Percentiles rank a stretch among this genome's conserved stretches.
Evolutionary conservation across 495 filamentous ascomycete species (phyloP).

Genomic region (Pyrenula aspistea): DNA sequence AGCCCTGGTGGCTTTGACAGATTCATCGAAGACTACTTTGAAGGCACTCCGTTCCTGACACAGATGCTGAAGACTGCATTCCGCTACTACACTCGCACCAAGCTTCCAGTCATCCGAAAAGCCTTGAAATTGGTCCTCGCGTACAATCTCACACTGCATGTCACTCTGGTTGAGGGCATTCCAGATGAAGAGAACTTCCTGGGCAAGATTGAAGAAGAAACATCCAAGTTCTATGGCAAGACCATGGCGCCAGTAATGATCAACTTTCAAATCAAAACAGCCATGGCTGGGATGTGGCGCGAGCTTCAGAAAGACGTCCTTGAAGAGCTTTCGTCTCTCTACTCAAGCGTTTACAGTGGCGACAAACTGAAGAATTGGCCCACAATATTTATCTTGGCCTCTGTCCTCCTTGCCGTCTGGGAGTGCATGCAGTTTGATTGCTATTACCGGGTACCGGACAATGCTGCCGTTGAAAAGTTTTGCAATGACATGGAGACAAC

Average conservation of each 20-base stretch:
- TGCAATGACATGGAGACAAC: slow-evolving; percentile 89
- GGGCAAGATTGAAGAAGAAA: slow-evolving; percentile 66
- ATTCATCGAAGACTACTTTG: slow-evolving; percentile 89
- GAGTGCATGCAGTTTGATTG: slow-evolving; percentile 96
- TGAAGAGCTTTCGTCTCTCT: slow-evolving; percentile 78
- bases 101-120: slow-evolving; percentile 76
- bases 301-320: slow-evolving; percentile 88
- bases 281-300: slow-evolving; percentile 91
- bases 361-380: slow-evolving; percentile 96
- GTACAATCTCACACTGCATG: slow-evolving; percentile 83
- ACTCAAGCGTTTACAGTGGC: slow-evolving; percentile 86
- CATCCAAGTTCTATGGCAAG: slow-evolving; percentile 75
- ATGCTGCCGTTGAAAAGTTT: slow-evolving; percentile 75
- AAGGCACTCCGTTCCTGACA: slow-evolving; percentile 83
- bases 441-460: slow-evolving; percentile 80
- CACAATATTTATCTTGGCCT: slow-evolving; percentile 89
- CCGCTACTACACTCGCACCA: slow-evolving; percentile 74
- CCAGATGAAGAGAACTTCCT: slow-evolving; percentile 65
- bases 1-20: slow-evolving; percentile 64
- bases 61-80: slow-evolving; percentile 90
- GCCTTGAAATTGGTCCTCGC: slow-evolving; percentile 83
- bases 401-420: slow-evolving; percentile 83
- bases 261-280: slow-evolving; percentile 95
- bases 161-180: slow-evolving; percentile 82
- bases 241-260: slow-evolving; percentile 90